phyloP scores from a whole-genome alignment of 176 grass and related monocot species.

The Alopecurus myosuroides region DNA sequence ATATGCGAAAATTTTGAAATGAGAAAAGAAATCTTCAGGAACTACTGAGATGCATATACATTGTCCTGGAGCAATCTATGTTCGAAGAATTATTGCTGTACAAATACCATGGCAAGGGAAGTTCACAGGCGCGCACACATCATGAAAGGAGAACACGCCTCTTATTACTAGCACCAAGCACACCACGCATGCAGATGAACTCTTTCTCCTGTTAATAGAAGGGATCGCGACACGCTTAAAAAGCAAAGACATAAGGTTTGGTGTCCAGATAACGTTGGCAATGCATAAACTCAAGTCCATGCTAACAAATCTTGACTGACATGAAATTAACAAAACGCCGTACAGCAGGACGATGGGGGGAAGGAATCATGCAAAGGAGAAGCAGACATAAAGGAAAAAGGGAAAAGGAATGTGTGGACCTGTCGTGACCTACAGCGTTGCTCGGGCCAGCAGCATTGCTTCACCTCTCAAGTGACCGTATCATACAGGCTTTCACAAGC shows the following conservation, averaged over 20 bases:
- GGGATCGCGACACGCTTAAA: background rate
- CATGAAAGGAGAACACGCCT: background rate
- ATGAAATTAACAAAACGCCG: constrained; percentile 1
- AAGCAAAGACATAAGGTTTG: background rate
- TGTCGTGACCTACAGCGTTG: constrained; percentile 24
- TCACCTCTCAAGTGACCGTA: constrained; percentile 33
- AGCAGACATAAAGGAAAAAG: constrained; percentile 47
- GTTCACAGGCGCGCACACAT: background rate
- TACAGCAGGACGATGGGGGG: constrained; percentile 20
- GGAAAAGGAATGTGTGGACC: constrained; percentile 41
- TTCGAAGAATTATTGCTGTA: background rate
- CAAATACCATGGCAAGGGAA: constrained; percentile 2
- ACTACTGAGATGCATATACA: background rate
- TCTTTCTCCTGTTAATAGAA: too few species aligned
- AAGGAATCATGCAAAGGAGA: constrained; percentile 47
- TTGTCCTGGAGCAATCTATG: background rate
- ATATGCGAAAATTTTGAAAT: background rate
- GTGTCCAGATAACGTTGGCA: background rate
- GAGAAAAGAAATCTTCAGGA: background rate
- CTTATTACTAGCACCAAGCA: background rate
- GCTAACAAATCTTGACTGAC: constrained; percentile 9
- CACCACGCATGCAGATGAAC: too few species aligned
- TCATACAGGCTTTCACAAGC: constrained; percentile 22
- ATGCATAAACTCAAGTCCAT: background rate
- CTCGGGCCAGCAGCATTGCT: constrained; percentile 12